phyloP scores from a whole-genome alignment of 495 filamentous ascomycete genomes.

The Penicillium arizonense region DNA sequence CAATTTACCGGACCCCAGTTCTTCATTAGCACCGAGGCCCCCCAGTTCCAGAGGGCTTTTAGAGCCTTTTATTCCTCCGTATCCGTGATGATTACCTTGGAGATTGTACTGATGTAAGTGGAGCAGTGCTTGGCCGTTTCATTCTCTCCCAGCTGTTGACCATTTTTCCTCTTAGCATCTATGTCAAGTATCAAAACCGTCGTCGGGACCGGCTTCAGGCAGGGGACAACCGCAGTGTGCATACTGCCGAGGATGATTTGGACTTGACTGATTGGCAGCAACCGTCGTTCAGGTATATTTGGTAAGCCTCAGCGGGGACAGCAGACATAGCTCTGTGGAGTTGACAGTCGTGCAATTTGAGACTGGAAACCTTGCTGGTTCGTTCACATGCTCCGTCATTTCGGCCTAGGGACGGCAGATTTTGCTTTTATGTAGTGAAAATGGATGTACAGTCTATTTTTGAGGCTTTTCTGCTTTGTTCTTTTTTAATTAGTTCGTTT shows the following conservation, averaged over 20 bases:
- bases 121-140: no score
- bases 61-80: constrained; percentile 17
- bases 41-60: constrained; percentile 19
- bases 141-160: neutral
- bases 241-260: neutral
- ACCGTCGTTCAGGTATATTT: neutral
- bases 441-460: no score
- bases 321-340: no score
- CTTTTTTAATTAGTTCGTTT: no score
- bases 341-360: no score
- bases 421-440: no score
- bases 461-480: no score
- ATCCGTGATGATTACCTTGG: constrained; percentile 11
- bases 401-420: no score
- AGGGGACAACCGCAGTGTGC: neutral
- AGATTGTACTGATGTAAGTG: constrained; percentile 7
- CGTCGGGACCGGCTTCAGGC: neutral
- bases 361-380: no score
- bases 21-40: constrained; percentile 22
- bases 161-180: neutral
- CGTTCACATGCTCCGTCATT: no score
- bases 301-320: neutral
- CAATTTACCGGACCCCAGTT: constrained; percentile 32
- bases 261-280: neutral
- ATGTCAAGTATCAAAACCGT: neutral